Conservation (phyloP, 2,329 filamentous ascomycete genomes). For the Ophidiomyces ophidiicola region DNA sequence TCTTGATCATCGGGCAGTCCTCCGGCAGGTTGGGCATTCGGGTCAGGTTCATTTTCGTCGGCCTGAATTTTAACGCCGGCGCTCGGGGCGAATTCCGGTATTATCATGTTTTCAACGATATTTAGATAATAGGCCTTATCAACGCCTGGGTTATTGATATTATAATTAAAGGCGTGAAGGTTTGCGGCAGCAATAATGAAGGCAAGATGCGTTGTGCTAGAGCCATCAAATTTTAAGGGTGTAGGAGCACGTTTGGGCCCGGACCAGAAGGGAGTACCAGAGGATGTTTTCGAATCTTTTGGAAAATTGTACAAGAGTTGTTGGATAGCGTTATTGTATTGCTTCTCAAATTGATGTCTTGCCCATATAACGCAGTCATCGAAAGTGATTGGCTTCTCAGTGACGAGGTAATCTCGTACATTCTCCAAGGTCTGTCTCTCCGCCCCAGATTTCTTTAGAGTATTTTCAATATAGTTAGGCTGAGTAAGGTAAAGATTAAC, state of each 20-base stretch:
- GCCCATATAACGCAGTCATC: conserved; percentile 97
- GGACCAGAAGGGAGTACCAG: conserved; percentile 90
- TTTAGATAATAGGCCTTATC: conserved; percentile 61
- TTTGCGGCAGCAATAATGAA: conserved; percentile 84
- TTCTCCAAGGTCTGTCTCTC: conserved; percentile 89
- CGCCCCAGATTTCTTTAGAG: conserved; percentile 83
- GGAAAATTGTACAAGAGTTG: conserved; percentile 96
- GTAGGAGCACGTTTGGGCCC: conserved; percentile 94
- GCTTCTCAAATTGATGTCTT: conserved; percentile 82
- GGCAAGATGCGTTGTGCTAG: conserved; percentile 72
- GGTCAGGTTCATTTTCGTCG: conserved; percentile 87
- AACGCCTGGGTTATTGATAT: conserved; percentile 71
- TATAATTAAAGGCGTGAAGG: conserved; percentile 94
- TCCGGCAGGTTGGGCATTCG: conserved; percentile 52
- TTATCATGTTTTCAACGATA: conserved; percentile 81
- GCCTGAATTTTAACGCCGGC: conserved; percentile 92
- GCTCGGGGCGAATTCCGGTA: conserved; percentile 87
- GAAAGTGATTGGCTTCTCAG: conserved; percentile 80
- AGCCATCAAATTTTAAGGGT: conserved; percentile 73
- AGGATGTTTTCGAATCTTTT: conserved; percentile 79
- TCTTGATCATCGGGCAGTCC: conserved; percentile 55
- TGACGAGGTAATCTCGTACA: conserved; percentile 78
- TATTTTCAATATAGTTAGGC: conserved; percentile 75
- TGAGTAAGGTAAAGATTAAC: conserved; percentile 90
- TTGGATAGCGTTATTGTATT: conserved; percentile 93